A percentile compares a stretch with the other conserved stretches of the same genome.
Conservation (phyloP, 257 asterid species). For the Solanum paucissectum region DNA sequence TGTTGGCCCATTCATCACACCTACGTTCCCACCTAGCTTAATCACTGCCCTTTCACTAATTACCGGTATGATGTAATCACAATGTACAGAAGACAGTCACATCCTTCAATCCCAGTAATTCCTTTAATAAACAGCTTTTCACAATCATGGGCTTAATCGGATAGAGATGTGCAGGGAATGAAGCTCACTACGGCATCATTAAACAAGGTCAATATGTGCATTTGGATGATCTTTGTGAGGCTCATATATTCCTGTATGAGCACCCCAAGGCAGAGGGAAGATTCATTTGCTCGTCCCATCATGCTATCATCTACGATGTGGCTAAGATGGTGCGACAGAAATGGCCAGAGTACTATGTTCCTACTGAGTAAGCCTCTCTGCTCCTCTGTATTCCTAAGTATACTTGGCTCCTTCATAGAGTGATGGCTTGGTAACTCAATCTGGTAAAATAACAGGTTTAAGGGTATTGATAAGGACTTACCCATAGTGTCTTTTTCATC, state of each 20-base stretch:
- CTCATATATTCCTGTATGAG: slow-evolving; percentile 83
- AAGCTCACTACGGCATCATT: slow-evolving; percentile 74
- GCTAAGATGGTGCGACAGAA: slow-evolving; percentile 50
- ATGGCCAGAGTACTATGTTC: slow-evolving; percentile 87
- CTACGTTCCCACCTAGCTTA: slow-evolving; percentile 84
- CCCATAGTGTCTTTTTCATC: slow-evolving; percentile 63
- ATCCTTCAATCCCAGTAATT: neutral
- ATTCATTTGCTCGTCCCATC: slow-evolving; percentile 77
- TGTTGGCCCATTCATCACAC: slow-evolving; percentile 76
- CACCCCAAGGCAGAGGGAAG: slow-evolving; percentile 69
- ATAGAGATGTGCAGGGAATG: slow-evolving; percentile 38
- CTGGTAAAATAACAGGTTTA: slow-evolving; percentile 39
- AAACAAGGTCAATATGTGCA: slow-evolving; percentile 87
- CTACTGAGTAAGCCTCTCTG: slow-evolving; percentile 44
- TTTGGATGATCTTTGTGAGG: slow-evolving; percentile 78
- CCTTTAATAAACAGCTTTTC: neutral
- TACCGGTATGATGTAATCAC: slow-evolving; percentile 31
- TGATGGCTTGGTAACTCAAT: neutral
- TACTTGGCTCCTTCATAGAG: neutral
- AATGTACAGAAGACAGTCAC: neutral
- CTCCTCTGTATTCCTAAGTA: neutral
- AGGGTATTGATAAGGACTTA: slow-evolving; percentile 64
- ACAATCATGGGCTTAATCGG: neutral
- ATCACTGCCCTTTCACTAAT: slow-evolving; percentile 76
- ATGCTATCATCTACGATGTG: slow-evolving; percentile 60